Evolutionary conservation across 2,329 filamentous ascomycete genomes (phyloP).

Genomic region (Dryadomyces quercus-mongolicae): DNA sequence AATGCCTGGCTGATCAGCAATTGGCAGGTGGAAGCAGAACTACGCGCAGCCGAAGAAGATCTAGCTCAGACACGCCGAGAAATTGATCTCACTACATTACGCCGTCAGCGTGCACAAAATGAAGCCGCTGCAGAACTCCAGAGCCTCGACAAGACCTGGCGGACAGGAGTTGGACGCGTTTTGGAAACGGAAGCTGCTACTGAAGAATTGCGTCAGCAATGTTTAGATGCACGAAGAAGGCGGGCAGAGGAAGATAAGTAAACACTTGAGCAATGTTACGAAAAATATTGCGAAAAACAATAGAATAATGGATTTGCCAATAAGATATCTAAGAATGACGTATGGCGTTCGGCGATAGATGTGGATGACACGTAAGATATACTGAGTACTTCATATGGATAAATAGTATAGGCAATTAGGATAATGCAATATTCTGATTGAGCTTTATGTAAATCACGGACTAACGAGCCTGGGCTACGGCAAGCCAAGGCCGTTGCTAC

Average conservation of each 20-base stretch:
- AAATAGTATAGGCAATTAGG: background rate
- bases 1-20: slow-evolving; percentile 90
- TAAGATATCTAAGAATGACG: background rate
- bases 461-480: background rate
- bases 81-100: slow-evolving; percentile 61
- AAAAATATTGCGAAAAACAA: background rate
- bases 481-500: background rate
- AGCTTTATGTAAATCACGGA: background rate
- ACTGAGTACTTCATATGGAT: too few relatives aligned
- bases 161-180: slow-evolving; percentile 61
- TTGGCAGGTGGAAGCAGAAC: slow-evolving; percentile 60
- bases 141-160: slow-evolving; percentile 64
- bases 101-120: slow-evolving; percentile 58
- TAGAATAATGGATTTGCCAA: background rate
- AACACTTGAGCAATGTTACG: background rate
- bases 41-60: slow-evolving; percentile 61
- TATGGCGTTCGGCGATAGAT: background rate
- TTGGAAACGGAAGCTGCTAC: slow-evolving; percentile 80
- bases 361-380: background rate
- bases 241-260: slow-evolving; percentile 3
- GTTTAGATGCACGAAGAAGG: slow-evolving; percentile 49
- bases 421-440: background rate
- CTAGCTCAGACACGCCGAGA: slow-evolving; percentile 54
- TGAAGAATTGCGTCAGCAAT: slow-evolving; percentile 55
- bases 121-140: slow-evolving; percentile 60